These are phyloP conservation scores for Pseudocercospora vitis DNA, from an alignment of 2,329 filamentous ascomycete species.

Conservation along the genomic window DNA sequence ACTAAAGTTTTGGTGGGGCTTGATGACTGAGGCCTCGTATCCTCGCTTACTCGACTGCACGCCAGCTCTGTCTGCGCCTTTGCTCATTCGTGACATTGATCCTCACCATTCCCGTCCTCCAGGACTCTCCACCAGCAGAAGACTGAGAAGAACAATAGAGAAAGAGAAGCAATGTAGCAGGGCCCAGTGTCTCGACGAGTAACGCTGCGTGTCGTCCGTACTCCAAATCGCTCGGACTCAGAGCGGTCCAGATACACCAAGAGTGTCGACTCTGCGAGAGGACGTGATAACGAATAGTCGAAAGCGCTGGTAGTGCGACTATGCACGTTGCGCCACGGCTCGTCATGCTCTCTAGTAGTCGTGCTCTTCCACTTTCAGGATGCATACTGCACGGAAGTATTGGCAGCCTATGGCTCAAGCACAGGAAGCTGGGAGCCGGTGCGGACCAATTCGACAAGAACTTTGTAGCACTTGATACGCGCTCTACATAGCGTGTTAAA, in stretches of 20 bases:
- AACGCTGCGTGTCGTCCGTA: no score
- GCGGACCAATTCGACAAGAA: background rate
- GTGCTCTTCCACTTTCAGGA: background rate
- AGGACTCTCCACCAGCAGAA: background rate
- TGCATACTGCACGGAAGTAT: background rate
- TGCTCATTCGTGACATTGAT: background rate
- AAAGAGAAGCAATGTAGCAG: background rate
- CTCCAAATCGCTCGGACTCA: no score
- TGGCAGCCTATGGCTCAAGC: background rate
- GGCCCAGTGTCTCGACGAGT: no score
- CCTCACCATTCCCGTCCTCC: background rate
- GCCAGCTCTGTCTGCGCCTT: background rate
- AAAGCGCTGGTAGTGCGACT: background rate
- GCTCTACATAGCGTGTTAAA: background rate
- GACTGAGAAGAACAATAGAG: background rate
- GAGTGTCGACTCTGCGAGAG: no score
- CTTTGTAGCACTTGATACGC: background rate
- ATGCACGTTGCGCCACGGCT: slow-evolving; percentile 1
- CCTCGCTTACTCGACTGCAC: background rate
- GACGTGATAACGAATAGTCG: no score
- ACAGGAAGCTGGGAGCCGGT: background rate
- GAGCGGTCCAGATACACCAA: no score
- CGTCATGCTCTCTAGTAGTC: background rate
- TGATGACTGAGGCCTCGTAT: slow-evolving; percentile 11
- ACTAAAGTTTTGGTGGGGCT: slow-evolving; percentile 56